Base-by-base conservation (phyloP, 768 basidiomycete genomes). In the Hygrocybe punicea region DNA sequence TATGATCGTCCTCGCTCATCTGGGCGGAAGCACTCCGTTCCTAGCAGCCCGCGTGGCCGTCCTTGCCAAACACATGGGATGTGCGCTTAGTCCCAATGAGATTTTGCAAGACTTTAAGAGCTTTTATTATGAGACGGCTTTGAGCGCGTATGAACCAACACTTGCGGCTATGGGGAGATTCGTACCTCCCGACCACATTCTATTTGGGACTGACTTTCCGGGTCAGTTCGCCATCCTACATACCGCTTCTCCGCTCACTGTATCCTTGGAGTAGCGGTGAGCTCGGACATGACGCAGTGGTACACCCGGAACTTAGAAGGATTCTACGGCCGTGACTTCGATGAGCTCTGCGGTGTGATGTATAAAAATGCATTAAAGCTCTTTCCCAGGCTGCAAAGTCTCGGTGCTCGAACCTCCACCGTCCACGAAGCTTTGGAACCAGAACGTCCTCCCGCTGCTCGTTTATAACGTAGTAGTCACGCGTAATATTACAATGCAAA, bases 171-270 rank as follows among this genome's bases (percentile, higher is more conserved):
- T 85, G 64, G 73, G 84, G 47, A 65, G 67, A 17, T 83, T 86
- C 63, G 78, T 83, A 2, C 64, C 71, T 19, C 64, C 70, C 1
- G 79, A 82, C 45, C 82, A 69, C 35, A 69, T 91, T 53, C 70
- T 90, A 23, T 89, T 86, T 67, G 89, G 89, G 39, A 85, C 84
- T 14, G 89, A 91, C 68, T 87, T 87, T 64, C 89, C 89, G 53
- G 89, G 89, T 87, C 66, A 55, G 72, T 62, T 54, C 14, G 7
- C 17, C 14, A 2, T 21, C 45, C 14, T 46, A 33, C 16, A 37
- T 39, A 6, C 24, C 33, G 36, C 7, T 33, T 17, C 39, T 23
- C 4, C 19, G 23, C 23, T 52, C 23, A 34, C n/a, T 40, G 23
- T 29, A 24, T 29, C 23, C 48, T 51, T 19, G 29, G 23, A 40